Percentiles rank a stretch among this genome's conserved stretches.
Evolutionary conservation across 139 green algal genomes (phyloP).

Genomic region (Chlorella sorokiniana): DNA sequence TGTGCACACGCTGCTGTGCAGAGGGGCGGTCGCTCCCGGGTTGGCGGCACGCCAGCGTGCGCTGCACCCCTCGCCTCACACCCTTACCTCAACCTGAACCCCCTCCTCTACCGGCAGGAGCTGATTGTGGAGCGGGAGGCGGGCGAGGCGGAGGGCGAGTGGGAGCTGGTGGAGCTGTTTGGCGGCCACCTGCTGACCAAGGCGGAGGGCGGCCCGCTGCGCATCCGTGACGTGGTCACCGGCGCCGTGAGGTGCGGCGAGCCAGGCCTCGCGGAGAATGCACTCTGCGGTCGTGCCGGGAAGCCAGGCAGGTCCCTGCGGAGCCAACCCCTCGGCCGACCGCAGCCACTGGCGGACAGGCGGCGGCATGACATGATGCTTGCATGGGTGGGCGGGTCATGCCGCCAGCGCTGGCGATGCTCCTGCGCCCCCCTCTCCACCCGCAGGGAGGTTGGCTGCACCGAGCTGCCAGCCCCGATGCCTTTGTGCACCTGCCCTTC

Average conservation of each 20-base stretch:
- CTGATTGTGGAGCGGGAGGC: neutral
- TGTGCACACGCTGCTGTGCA: too few species aligned
- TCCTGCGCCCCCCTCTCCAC: neutral
- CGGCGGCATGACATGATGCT: too few species aligned
- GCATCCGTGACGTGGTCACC: neutral
- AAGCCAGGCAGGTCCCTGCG: too few species aligned
- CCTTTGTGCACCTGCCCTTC: constrained; percentile 28
- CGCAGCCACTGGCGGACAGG: too few species aligned
- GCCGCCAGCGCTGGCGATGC: too few species aligned
- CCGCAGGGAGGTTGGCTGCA: neutral
- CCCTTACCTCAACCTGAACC: neutral
- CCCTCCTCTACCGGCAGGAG: neutral
- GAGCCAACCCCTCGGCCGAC: too few species aligned
- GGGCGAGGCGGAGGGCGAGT: neutral
- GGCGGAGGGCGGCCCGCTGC: neutral
- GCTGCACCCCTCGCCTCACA: too few species aligned
- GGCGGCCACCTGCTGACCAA: constrained; percentile 16
- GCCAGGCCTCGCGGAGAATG: neutral
- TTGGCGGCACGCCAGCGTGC: too few species aligned
- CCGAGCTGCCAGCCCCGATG: neutral
- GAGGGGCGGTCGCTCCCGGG: too few species aligned
- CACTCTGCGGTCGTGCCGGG: too few species aligned
- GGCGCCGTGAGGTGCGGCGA: neutral
- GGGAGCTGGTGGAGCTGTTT: constrained; percentile 26
- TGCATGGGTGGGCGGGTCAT: too few species aligned